These are phyloP conservation scores for Heracleum sosnowskyi DNA, from an alignment of 129 eudicot species.

Conservation along the genomic window DNA sequence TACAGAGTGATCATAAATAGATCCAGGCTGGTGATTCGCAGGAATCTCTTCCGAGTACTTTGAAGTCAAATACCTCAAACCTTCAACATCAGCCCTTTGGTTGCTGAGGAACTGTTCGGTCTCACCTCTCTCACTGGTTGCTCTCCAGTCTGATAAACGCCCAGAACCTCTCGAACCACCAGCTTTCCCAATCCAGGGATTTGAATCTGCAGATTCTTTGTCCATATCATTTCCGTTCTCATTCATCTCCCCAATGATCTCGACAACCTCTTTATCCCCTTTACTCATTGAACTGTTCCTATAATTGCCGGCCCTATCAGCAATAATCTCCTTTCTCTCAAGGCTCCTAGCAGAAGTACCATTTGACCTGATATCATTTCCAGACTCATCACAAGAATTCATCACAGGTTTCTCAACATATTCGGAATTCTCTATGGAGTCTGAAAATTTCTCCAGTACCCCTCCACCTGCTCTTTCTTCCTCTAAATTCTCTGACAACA, in stretches of 20 bases:
- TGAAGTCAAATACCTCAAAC: conserved; percentile 21
- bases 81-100: conserved; percentile 20
- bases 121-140: conserved; percentile 21
- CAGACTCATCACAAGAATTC: conserved; percentile 18
- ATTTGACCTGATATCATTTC: conserved; percentile 33
- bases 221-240: not conserved
- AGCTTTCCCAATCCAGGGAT: conserved; percentile 17
- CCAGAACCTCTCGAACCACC: conserved; percentile 33
- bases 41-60: conserved; percentile 37
- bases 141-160: conserved; percentile 26
- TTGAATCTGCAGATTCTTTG: conserved; percentile 31
- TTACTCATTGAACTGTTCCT: conserved; percentile 11
- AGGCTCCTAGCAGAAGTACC: conserved; percentile 29
- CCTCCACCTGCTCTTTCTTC: conserved; percentile 44
- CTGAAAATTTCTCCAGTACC: conserved; percentile 26
- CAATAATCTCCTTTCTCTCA: conserved; percentile 15
- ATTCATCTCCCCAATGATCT: conserved; percentile 13
- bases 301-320: conserved; percentile 17
- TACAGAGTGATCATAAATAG: conserved; percentile 32
- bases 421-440: conserved; percentile 33
- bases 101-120: conserved; percentile 20
- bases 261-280: conserved; percentile 20
- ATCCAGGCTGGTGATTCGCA: conserved; percentile 24
- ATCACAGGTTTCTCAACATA: conserved; percentile 30
- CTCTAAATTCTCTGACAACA: conserved; percentile 43